Percentiles rank a stretch among this genome's conserved stretches.
These are phyloP conservation scores for Naganishia randhawae DNA, from an alignment of 768 basidiomycete species.

Conservation along the genomic window DNA sequence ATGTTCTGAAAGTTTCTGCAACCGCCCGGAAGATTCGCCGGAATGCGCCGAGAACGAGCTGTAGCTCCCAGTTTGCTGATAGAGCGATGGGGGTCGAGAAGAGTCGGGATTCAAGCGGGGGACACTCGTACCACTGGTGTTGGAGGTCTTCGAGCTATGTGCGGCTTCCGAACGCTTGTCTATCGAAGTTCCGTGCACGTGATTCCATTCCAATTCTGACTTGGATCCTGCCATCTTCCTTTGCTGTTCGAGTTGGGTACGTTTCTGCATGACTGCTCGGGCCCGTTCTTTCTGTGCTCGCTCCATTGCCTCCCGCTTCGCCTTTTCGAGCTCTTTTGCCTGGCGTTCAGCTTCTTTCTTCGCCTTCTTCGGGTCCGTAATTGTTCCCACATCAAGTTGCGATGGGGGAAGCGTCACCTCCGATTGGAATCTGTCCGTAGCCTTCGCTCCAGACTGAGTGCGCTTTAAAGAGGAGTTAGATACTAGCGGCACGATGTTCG, in stretches of 20 bases:
- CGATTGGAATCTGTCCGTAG: slow-evolving; percentile 20
- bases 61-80: slow-evolving; percentile 16
- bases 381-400: slow-evolving; percentile 24
- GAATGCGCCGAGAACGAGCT: slow-evolving; percentile 17
- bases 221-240: slow-evolving; percentile 32
- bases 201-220: slow-evolving; percentile 35
- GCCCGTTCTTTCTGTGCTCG: slow-evolving; percentile 79
- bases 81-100: slow-evolving; percentile 23
- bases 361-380: slow-evolving; percentile 52
- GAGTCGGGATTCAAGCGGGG: slow-evolving; percentile 6
- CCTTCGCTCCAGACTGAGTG: slow-evolving; percentile 44
- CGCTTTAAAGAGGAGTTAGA: slow-evolving; percentile 41
- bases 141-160: slow-evolving; percentile 9
- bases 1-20: slow-evolving; percentile 21
- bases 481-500: slow-evolving; percentile 20
- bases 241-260: slow-evolving; percentile 65
- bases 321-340: slow-evolving; percentile 78
- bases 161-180: slow-evolving; percentile 22
- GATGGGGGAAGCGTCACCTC: background rate
- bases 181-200: slow-evolving; percentile 11
- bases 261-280: slow-evolving; percentile 86
- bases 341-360: slow-evolving; percentile 59
- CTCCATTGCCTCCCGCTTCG: slow-evolving; percentile 70
- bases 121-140: slow-evolving; percentile 18
- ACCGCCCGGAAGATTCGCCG: slow-evolving; percentile 19